A percentile compares a stretch with the other conserved stretches of the same genome.
Evolutionary conservation across 2,329 filamentous ascomycete species (phyloP).

Genomic region (Celoporthe dispersa): DNA sequence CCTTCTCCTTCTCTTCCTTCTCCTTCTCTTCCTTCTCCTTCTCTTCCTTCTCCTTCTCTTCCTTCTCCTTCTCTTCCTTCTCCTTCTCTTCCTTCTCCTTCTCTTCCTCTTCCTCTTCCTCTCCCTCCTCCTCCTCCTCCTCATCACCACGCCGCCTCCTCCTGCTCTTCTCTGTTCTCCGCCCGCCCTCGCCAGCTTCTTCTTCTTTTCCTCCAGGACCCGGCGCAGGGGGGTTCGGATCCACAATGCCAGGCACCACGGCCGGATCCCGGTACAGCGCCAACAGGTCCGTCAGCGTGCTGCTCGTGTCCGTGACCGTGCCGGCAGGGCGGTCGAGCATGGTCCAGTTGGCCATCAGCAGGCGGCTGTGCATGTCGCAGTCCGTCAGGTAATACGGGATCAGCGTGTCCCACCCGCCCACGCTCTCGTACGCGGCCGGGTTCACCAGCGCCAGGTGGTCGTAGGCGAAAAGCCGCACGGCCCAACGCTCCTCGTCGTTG

Average conservation of each 20-base stretch:
- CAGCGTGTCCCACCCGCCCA: slow-evolving; percentile 60
- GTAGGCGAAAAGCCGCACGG: slow-evolving; percentile 60
- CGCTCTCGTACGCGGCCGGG: slow-evolving; percentile 52
- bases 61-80: not conserved
- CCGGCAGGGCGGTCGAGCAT: slow-evolving; percentile 45
- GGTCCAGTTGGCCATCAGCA: slow-evolving; percentile 51
- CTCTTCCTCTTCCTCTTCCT: not conserved
- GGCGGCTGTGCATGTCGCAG: slow-evolving; percentile 57
- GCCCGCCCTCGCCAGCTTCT: slow-evolving; percentile 3
- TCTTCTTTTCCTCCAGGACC: not conserved
- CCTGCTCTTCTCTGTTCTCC: slow-evolving; percentile 27
- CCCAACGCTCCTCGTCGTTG: slow-evolving; percentile 49
- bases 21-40: slow-evolving; percentile 21
- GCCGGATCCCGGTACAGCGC: slow-evolving; percentile 50
- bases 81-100: too few relatives aligned
- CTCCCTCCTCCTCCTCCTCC: not conserved
- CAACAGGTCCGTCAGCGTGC: slow-evolving; percentile 49
- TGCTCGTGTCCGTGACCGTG: slow-evolving; percentile 51
- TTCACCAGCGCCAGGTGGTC: slow-evolving; percentile 63
- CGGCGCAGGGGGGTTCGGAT: slow-evolving; percentile 41
- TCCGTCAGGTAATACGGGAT: slow-evolving; percentile 64
- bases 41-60: slow-evolving; percentile 16
- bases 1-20: not conserved
- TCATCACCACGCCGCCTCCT: slow-evolving; percentile 17
- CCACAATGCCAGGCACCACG: slow-evolving; percentile 41